Evolutionary conservation across 768 basidiomycete species (phyloP).

Genomic region (Boletus sp.): DNA sequence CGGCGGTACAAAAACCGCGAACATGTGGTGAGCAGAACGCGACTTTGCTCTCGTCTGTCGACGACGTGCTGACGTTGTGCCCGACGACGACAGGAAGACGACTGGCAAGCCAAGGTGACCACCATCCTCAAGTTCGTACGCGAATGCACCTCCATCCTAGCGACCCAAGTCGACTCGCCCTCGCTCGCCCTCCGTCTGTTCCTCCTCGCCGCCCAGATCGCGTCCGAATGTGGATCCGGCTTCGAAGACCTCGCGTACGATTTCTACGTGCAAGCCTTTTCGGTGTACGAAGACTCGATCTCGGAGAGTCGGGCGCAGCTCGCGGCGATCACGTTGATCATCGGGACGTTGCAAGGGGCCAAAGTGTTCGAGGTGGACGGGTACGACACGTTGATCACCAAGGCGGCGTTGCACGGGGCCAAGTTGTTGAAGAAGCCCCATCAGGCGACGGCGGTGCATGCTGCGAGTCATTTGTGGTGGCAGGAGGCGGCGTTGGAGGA

Average conservation of each 20-base stretch:
- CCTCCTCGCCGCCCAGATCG: constrained; percentile 92
- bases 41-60: not conserved
- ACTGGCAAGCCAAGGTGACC: constrained; percentile 93
- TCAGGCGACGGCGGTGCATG: constrained; percentile 90
- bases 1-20: constrained; percentile 86
- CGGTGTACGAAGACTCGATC: constrained; percentile 96
- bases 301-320: constrained; percentile 94
- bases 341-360: constrained; percentile 84
- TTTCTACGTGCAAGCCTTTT: constrained; percentile 96
- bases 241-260: constrained; percentile 98
- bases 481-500: constrained; percentile 59
- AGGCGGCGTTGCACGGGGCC: constrained; percentile 86
- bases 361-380: constrained; percentile 93
- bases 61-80: too few species aligned
- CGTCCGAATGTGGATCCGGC: constrained; percentile 89
- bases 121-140: constrained; percentile 92
- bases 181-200: constrained; percentile 92
- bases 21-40: constrained; percentile 48
- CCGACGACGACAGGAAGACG: constrained; percentile 61
- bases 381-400: constrained; percentile 96
- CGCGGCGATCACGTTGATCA: constrained; percentile 95
- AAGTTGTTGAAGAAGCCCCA: constrained; percentile 98
- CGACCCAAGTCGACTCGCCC: constrained; percentile 89
- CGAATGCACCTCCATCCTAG: constrained; percentile 89
- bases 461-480: constrained; percentile 99